Conservation (phyloP, 2,329 filamentous ascomycete species). For the Epichloe hybrida region DNA sequence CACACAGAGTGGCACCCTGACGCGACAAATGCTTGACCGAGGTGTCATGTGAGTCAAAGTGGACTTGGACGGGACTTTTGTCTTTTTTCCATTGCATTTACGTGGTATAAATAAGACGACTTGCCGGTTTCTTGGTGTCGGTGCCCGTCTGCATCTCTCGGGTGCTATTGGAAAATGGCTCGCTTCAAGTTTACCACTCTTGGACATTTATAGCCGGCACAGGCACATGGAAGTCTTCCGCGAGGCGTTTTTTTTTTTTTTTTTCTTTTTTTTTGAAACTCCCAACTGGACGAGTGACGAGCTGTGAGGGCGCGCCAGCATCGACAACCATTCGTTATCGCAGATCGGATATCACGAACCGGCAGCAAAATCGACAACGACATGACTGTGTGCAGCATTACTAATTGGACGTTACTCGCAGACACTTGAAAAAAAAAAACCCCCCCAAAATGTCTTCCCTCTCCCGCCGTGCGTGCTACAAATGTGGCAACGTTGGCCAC, state of each 20-base stretch:
- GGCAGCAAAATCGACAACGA: not conserved
- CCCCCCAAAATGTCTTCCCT: conserved; percentile 55
- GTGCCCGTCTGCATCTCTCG: no score
- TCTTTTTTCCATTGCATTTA: no score
- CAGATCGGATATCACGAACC: not conserved
- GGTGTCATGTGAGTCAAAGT: not conserved
- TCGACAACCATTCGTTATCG: not conserved
- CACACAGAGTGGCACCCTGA: not conserved
- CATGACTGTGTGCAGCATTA: not conserved
- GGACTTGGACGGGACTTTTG: not conserved
- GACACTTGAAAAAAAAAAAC: not conserved
- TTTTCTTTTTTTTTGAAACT: not conserved
- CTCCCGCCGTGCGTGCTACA: conserved; percentile 73
- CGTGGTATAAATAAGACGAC: no score
- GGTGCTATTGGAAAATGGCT: not conserved
- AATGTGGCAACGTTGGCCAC: conserved; percentile 72
- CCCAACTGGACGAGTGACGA: not conserved
- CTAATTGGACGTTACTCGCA: not conserved
- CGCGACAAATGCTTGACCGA: not conserved
- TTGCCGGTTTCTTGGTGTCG: no score
- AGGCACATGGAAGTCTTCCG: not conserved
- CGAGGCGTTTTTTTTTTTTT: not conserved
- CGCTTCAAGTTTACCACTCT: not conserved
- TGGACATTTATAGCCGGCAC: not conserved
- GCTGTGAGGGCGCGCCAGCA: not conserved